Conservation (phyloP, 345 rosid species). For the Hirschfeldia incana region DNA sequence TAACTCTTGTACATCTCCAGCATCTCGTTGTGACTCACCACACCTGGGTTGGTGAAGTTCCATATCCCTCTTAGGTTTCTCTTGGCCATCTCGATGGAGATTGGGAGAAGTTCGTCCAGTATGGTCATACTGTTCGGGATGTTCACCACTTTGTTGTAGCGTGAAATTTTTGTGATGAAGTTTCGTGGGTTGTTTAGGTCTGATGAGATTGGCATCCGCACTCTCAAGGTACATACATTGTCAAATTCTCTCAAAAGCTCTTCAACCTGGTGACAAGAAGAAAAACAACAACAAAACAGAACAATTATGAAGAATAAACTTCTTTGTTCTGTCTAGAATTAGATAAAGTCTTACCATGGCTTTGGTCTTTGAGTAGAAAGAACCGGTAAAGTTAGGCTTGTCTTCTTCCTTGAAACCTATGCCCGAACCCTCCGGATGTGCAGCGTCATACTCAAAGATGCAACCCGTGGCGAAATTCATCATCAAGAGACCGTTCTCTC, state of each 20-base stretch:
- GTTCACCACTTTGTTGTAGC: slow-evolving; percentile 56
- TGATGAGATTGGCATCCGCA: slow-evolving; percentile 63
- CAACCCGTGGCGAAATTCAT: slow-evolving; percentile 64
- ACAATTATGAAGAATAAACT: slow-evolving; percentile 9
- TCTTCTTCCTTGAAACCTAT: slow-evolving; percentile 61
- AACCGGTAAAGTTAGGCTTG: slow-evolving; percentile 50
- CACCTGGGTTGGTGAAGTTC: slow-evolving; percentile 71
- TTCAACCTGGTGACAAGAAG: slow-evolving; percentile 45
- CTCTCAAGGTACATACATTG: slow-evolving; percentile 59
- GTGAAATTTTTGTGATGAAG: slow-evolving; percentile 52
- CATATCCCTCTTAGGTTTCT: slow-evolving; percentile 56
- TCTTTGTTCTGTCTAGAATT: background rate
- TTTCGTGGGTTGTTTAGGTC: slow-evolving; percentile 58
- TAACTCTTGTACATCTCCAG: slow-evolving; percentile 52
- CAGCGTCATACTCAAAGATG: slow-evolving; percentile 53
- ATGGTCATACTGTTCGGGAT: slow-evolving; percentile 69
- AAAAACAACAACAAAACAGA: slow-evolving; percentile 3
- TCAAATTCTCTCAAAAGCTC: slow-evolving; percentile 53
- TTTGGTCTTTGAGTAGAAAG: slow-evolving; percentile 64
- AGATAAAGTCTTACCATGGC: slow-evolving; percentile 49
- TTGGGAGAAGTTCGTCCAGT: slow-evolving; percentile 60
- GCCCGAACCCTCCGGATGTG: slow-evolving; percentile 55
- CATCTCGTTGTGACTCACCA: slow-evolving; percentile 58
- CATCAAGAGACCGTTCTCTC: slow-evolving; percentile 46
- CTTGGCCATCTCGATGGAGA: slow-evolving; percentile 64